These are phyloP conservation scores for Trametopsis cervina DNA, from an alignment of 768 basidiomycete genomes.

Conservation along the genomic window DNA sequence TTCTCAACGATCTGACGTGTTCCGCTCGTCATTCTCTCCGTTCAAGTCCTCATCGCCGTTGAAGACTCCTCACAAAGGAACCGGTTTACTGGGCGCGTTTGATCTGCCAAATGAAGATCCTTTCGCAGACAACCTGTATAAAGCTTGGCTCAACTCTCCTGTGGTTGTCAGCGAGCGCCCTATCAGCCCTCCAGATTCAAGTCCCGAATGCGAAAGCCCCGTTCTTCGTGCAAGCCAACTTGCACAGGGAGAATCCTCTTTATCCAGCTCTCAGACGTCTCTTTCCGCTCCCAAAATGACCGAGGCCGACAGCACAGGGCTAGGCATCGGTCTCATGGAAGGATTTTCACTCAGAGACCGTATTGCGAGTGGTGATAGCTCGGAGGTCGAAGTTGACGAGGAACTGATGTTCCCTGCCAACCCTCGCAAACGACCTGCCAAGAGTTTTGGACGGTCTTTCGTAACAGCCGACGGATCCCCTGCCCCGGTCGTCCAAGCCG, in stretches of 20 bases:
- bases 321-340: slow-evolving; percentile 22
- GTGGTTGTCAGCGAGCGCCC: slow-evolving; percentile 24
- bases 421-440: slow-evolving; percentile 1
- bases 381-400: slow-evolving; percentile 15
- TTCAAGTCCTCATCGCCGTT: slow-evolving; percentile 7
- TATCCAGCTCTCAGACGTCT: neutral
- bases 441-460: neutral
- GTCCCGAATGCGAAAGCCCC: slow-evolving; percentile 36
- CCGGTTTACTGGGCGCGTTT: slow-evolving; percentile 18
- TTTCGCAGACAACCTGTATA: slow-evolving; percentile 11
- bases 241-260: slow-evolving; percentile 4
- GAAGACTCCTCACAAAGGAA: slow-evolving; percentile 7
- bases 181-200: slow-evolving; percentile 22
- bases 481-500: slow-evolving; percentile 6
- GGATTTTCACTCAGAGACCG: slow-evolving; percentile 20
- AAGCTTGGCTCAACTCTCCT: slow-evolving; percentile 16
- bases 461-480: slow-evolving; percentile 20
- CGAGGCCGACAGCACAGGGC: neutral
- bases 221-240: slow-evolving; percentile 32
- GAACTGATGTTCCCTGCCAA: slow-evolving; percentile 8
- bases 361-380: slow-evolving; percentile 3
- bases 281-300: slow-evolving; percentile 5
- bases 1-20: neutral
- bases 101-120: slow-evolving; percentile 22
- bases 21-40: slow-evolving; percentile 10